Evolutionary conservation across 2,329 filamentous ascomycete genomes (phyloP), one percentile per base, ranked within the genome.

Genomic region (Colletotrichum sojae): DNA sequence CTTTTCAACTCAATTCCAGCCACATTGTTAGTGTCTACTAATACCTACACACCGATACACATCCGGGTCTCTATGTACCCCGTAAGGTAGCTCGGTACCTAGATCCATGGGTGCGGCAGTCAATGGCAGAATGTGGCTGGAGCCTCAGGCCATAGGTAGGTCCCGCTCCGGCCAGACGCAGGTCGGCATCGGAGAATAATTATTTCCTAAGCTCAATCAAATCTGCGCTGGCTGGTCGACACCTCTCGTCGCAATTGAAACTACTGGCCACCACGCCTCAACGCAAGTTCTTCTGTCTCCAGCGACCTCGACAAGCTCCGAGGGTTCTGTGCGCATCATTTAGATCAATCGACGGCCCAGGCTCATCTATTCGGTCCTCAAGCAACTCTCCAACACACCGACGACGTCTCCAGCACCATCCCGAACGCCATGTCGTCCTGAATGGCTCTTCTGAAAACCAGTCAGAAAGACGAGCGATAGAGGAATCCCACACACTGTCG

Each of bases 161-260:
- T 10, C 31, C 31, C 31, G 31, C 8, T 10, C 31, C 9, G 31
- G 8, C 6, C 31, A 10, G 31, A 36, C 9, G 10, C 40, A 18
- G 45, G 8, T 64, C 61, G 61, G 61, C 61, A 20, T 49, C 61
- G 61, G 65, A 65, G 48, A 68, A 68, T 65, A 55, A 67, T 58
- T 69, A 56, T 69, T 60, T 69, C 66, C 40, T 45, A 51, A 60
- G 40, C 62, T 62, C 62, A 69, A 69, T 62, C 62, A 69, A 69
- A 66, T 69, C 62, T 66, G 66, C 62, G 48, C 60, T 36, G 5
- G 13, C 13, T 8, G 27, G 22, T 22, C 31, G 31, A 18, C 20
- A 45, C 15, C 18, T 18, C 20, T 20, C 31, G 40, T 40, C 9
- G 51, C 16, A 59, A 22, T 45, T 39, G 43, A 65, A 66, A 62